A percentile compares a stretch with the other conserved stretches of the same genome.
Conservation (phyloP, 257 asterid genomes). For the Lavandula angustifolia region DNA sequence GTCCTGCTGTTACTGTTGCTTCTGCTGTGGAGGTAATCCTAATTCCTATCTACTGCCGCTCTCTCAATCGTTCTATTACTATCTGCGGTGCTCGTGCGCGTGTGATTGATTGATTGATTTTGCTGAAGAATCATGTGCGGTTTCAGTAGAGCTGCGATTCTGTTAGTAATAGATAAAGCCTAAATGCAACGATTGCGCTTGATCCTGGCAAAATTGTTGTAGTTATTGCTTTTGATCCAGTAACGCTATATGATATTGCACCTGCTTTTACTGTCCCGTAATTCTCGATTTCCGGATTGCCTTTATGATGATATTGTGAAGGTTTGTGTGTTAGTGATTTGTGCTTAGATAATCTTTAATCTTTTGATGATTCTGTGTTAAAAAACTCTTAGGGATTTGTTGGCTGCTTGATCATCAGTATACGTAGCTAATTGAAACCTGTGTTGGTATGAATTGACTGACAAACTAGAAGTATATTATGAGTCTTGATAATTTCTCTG, state of each 20-base stretch:
- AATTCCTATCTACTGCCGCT: constrained; percentile 6
- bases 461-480: neutral
- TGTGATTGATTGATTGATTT: neutral
- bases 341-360: neutral
- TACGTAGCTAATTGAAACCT: neutral
- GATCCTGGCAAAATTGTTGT: neutral
- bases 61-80: neutral
- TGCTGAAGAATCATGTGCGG: too few species aligned
- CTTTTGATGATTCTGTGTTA: neutral
- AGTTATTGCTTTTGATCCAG: neutral
- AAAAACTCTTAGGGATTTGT: neutral
- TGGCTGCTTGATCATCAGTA: neutral
- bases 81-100: neutral
- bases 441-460: neutral
- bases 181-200: neutral
- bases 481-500: neutral
- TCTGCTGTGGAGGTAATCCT: constrained; percentile 85
- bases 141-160: neutral
- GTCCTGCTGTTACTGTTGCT: constrained; percentile 89
- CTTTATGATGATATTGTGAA: neutral
- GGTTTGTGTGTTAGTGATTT: neutral
- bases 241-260: neutral
- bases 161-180: neutral
- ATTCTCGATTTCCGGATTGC: neutral
- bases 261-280: neutral